Base-by-base conservation (phyloP, 2,329 filamentous ascomycete genomes). In the Dothideomycetidae sp. region DNA sequence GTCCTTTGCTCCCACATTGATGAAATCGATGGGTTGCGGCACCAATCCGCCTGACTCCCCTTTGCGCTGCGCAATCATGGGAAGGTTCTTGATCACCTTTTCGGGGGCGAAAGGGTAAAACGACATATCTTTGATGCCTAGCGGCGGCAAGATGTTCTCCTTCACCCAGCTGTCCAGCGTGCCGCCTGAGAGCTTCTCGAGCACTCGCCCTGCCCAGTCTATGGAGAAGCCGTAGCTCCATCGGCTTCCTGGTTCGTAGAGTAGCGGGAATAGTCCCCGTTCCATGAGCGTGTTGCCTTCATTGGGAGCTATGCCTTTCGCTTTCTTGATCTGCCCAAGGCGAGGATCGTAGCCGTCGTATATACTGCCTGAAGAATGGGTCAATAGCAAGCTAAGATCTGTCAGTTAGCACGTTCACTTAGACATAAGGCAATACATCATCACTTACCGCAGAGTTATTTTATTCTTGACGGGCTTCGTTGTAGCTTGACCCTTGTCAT, bases 141-240 rank as follows among this genome's bases (percentile, higher is more conserved):
- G 53, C 2, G 64, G 65, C 0, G 49, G 50, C 43, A 58, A 66
- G 12, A 71, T 61, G 32, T 63, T 54, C 36, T 60, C 44, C 9
- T 62, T 52, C 45, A 71, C 57, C 33, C 57, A 60, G 2, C 63
- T 57, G 2, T 63, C 55, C 2, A 73, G 50, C 0, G 56, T 59
- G 5, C 47, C 36, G 0, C 60, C 60, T 0, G 66, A 66, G 0
- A 67, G 47, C 0, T 59, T 53, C 45, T 72, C 68, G 1, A 73
- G 56, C 1, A 72, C 53, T 1, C 60, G 56, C 2, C 70, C 69
- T 0, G 62, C 64, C 68, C 67, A 73, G 52, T 74, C 70, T 1
- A 67, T 48, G 1, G 61, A 57, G 1, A 58, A 45, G 0, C 66
- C 61, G 42, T 73, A 73, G 43, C 58, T 55, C 68, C 68, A 74